Percentiles rank a stretch among this genome's conserved stretches.
Conservation (phyloP, 805 yeast genomes). For the Hyphopichia homilentoma region DNA sequence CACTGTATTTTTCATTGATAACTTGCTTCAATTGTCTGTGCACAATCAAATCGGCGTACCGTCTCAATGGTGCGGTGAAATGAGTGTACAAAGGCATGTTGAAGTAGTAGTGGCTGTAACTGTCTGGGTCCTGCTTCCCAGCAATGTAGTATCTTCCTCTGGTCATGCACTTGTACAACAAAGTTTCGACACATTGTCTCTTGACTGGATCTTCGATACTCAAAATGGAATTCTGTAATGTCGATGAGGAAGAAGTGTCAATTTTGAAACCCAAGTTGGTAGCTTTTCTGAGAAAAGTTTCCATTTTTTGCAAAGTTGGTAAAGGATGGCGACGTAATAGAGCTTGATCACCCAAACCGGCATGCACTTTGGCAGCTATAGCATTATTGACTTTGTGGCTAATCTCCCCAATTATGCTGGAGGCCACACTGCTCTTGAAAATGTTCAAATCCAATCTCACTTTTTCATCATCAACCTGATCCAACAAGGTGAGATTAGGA, state of each 20-base stretch:
- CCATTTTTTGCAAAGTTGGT: constrained; percentile 79
- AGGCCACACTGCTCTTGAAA: constrained; percentile 56
- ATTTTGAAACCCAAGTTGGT: constrained; percentile 60
- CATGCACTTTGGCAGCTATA: constrained; percentile 75
- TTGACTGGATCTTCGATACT: constrained; percentile 56
- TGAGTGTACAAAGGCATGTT: constrained; percentile 87
- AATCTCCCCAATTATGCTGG: constrained; percentile 67
- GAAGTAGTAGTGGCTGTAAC: constrained; percentile 73
- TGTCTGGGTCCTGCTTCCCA: constrained; percentile 79
- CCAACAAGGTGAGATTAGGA: constrained; percentile 62
- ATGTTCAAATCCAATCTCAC: constrained; percentile 70
- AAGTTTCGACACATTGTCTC: constrained; percentile 73
- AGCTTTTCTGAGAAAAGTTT: constrained; percentile 70
- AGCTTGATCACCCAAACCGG: constrained; percentile 75
- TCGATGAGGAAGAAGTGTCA: constrained; percentile 70
- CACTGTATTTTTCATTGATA: constrained; percentile 30
- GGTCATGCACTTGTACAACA: constrained; percentile 75
- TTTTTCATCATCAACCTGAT: constrained; percentile 82
- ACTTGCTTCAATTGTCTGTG: constrained; percentile 85
- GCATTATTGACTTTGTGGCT: constrained; percentile 78
- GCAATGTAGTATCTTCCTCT: constrained; percentile 87
- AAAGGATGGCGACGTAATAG: constrained; percentile 83
- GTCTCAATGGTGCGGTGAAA: constrained; percentile 85
- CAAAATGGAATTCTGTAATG: constrained; percentile 69
- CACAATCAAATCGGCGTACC: constrained; percentile 89